Percentiles rank a stretch among this genome's conserved stretches.
phyloP scores from a whole-genome alignment of 1,284 basidiomycete species.

The Mycosarcoma maydis region DNA sequence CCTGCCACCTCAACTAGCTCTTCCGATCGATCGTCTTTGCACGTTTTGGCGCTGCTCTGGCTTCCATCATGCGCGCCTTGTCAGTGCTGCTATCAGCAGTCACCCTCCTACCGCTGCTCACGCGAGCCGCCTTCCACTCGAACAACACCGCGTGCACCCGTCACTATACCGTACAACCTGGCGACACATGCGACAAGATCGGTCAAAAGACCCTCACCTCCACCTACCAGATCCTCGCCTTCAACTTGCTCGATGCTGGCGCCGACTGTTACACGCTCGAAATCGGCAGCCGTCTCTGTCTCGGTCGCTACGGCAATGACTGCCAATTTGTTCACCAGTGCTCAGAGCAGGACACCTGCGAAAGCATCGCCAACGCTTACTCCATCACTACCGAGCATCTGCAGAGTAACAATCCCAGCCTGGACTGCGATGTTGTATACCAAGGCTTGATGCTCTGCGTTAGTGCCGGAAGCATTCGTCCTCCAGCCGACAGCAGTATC shows the following conservation, averaged over 20 bases:
- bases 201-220: constrained; percentile 75
- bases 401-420: constrained; percentile 55
- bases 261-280: constrained; percentile 73
- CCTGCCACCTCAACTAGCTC: no score
- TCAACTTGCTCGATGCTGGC: constrained; percentile 73
- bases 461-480: constrained; percentile 49
- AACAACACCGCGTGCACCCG: constrained; percentile 71
- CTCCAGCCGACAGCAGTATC: constrained; percentile 42
- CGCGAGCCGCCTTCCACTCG: constrained; percentile 44
- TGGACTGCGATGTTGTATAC: constrained; percentile 55
- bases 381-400: constrained; percentile 41
- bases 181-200: constrained; percentile 77
- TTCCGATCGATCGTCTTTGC: no score
- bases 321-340: constrained; percentile 59
- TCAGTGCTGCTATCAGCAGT: constrained; percentile 13
- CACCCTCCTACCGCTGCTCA: constrained; percentile 21
- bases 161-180: constrained; percentile 72
- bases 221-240: constrained; percentile 78
- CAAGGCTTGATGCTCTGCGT: constrained; percentile 58
- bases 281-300: constrained; percentile 70
- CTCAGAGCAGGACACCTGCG: constrained; percentile 45
- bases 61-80: constrained; percentile 21
- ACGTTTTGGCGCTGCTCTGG: neutral
- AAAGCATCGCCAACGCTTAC: constrained; percentile 49
- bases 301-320: constrained; percentile 60